Evolutionary conservation across 2,329 filamentous ascomycete species (phyloP).

Genomic region (Onygenales sp.): DNA sequence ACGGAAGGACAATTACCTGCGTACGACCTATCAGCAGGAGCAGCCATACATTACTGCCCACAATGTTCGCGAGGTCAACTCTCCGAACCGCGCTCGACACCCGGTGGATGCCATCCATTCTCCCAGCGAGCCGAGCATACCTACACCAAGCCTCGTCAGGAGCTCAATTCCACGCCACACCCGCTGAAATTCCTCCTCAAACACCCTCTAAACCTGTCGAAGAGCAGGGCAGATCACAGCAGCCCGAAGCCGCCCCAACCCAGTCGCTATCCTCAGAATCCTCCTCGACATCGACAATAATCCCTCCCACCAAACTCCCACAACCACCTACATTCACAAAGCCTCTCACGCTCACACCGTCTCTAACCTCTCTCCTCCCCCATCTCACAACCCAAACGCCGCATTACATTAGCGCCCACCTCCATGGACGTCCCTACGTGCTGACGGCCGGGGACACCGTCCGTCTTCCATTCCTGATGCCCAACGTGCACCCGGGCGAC

Average conservation of each 20-base stretch:
- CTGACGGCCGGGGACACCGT: slow-evolving; percentile 58
- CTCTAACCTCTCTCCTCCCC: slow-evolving; percentile 34
- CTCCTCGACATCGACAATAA: slow-evolving; percentile 9
- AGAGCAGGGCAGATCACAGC: slow-evolving; percentile 8
- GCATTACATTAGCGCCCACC: slow-evolving; percentile 39
- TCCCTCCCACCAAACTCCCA: slow-evolving; percentile 22
- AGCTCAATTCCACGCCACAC: slow-evolving; percentile 21
- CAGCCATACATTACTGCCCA: not conserved
- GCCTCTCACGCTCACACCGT: slow-evolving; percentile 32
- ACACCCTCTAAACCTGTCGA: slow-evolving; percentile 6
- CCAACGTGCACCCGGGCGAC: slow-evolving; percentile 68
- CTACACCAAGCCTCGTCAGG: slow-evolving; percentile 30
- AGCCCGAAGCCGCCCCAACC: slow-evolving; percentile 13
- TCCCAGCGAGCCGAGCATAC: slow-evolving; percentile 28
- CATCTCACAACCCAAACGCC: slow-evolving; percentile 34
- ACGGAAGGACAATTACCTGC: not conserved
- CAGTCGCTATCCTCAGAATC: slow-evolving; percentile 14
- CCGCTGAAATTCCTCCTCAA: slow-evolving; percentile 20
- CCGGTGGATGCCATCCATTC: slow-evolving; percentile 8
- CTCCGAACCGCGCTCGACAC: slow-evolving; percentile 18
- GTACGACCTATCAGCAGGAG: not conserved
- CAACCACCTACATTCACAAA: slow-evolving; percentile 27
- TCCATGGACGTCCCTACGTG: slow-evolving; percentile 42
- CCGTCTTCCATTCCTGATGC: slow-evolving; percentile 72
- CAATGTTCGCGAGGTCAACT: slow-evolving; percentile 30